Percentiles rank a stretch among this genome's conserved stretches.
These are phyloP conservation scores for Terfezia boudieri DNA, from an alignment of 495 filamentous ascomycete genomes.

Conservation along the genomic window DNA sequence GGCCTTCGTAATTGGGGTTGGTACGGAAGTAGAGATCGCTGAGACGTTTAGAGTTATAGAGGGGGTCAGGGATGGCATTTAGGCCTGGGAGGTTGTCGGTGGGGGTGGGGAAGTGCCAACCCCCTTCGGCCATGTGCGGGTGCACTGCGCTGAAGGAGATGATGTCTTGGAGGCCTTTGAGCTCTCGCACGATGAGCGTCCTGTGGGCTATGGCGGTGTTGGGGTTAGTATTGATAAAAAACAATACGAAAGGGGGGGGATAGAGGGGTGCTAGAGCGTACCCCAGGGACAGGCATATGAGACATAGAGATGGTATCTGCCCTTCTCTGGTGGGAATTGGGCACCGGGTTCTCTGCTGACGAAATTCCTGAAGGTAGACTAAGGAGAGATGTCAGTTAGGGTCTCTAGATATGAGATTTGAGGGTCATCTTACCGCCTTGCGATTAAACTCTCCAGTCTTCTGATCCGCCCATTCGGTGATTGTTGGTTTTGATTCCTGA, in stretches of 20 bases:
- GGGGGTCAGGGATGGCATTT: constrained; percentile 33
- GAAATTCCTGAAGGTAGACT: constrained; percentile 10
- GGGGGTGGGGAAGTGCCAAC: constrained; percentile 59
- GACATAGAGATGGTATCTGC: constrained; percentile 63
- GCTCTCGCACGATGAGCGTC: constrained; percentile 46
- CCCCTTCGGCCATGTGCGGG: constrained; percentile 40
- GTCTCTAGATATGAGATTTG: neutral
- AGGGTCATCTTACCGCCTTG: constrained; percentile 2
- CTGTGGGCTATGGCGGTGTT: constrained; percentile 33
- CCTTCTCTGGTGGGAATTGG: constrained; percentile 48
- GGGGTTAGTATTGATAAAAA: neutral
- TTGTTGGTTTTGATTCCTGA: neutral
- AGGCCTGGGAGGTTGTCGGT: constrained; percentile 39
- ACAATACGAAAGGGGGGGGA: neutral
- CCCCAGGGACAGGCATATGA: constrained; percentile 58
- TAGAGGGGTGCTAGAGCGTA: constrained; percentile 9
- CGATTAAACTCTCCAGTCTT: constrained; percentile 17
- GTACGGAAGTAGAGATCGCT: constrained; percentile 51
- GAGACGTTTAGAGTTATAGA: constrained; percentile 40
- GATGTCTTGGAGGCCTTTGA: constrained; percentile 57
- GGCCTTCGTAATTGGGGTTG: constrained; percentile 43
- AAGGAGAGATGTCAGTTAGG: neutral
- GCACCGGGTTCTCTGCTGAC: constrained; percentile 28
- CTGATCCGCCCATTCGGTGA: constrained; percentile 12
- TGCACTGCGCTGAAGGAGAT: constrained; percentile 49